phyloP scores from a whole-genome alignment of 208 protist genomes.

The Acanthamoeba healyi region DNA sequence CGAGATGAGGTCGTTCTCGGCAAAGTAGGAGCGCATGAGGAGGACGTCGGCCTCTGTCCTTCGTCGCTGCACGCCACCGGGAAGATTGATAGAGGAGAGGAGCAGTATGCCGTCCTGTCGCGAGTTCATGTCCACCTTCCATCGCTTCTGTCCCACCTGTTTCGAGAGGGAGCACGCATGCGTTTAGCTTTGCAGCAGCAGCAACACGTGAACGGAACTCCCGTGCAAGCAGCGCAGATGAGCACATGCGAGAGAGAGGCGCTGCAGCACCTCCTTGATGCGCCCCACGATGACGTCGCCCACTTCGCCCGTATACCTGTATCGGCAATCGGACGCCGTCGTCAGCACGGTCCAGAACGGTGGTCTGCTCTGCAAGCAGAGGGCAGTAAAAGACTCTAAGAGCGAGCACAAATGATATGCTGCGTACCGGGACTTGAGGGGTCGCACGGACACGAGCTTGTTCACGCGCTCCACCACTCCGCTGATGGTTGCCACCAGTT shows the following conservation, averaged over 20 bases:
- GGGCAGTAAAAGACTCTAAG: neutral
- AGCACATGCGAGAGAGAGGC: neutral
- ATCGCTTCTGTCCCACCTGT: constrained; percentile 94
- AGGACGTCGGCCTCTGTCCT: constrained; percentile 95
- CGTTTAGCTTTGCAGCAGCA: neutral
- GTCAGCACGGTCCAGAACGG: neutral
- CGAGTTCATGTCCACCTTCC: constrained; percentile 96
- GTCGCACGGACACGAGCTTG: constrained; percentile 90
- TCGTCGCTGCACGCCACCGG: constrained; percentile 95
- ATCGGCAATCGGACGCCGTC: too few species aligned
- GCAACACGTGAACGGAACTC: neutral
- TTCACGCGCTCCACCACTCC: constrained; percentile 92
- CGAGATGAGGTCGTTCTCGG: constrained; percentile 94
- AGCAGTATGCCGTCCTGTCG: constrained; percentile 95
- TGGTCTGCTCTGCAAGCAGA: too few species aligned
- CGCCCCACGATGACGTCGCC: constrained; percentile 98
- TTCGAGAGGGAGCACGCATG: constrained; percentile 80
- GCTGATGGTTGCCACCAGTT: constrained; percentile 86
- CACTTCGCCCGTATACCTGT: constrained; percentile 95
- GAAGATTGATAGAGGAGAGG: constrained; percentile 97
- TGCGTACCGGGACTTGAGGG: constrained; percentile 85
- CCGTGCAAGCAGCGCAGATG: neutral
- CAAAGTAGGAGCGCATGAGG: constrained; percentile 96
- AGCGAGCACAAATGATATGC: neutral
- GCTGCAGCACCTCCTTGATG: constrained; percentile 90